Percentiles rank a stretch among this genome's conserved stretches.
Evolutionary conservation across 2,329 filamentous ascomycete genomes (phyloP).

Genomic region (Fusarium sp.): DNA sequence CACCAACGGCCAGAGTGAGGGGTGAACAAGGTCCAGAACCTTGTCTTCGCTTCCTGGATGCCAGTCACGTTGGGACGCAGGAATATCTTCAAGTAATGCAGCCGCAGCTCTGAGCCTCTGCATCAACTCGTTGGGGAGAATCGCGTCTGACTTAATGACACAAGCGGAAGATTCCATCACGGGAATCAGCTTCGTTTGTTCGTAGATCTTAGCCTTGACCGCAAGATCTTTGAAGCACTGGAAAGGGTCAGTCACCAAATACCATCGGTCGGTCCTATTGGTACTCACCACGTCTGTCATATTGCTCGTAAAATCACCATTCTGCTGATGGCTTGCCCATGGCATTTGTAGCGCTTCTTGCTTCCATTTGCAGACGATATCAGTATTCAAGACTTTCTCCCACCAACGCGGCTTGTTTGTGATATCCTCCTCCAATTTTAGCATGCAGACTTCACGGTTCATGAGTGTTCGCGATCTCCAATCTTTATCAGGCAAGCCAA

Average conservation of each 20-base stretch:
- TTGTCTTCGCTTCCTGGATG: conserved; percentile 3
- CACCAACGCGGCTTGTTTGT: conserved; percentile 52
- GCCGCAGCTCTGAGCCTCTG: background rate
- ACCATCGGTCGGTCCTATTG: background rate
- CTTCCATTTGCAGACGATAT: background rate
- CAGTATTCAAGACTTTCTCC: conserved; percentile 38
- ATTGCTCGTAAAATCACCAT: background rate
- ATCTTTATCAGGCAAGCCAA: background rate
- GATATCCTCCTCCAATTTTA: conserved; percentile 46
- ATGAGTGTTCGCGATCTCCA: background rate
- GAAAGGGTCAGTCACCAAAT: background rate
- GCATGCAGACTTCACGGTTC: conserved; percentile 49
- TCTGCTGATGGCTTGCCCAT: background rate
- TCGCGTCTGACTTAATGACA: background rate
- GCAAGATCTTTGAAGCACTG: background rate
- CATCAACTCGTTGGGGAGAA: background rate
- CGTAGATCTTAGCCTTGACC: background rate
- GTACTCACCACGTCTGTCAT: background rate
- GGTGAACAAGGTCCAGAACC: conserved; percentile 21
- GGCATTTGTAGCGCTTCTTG: background rate
- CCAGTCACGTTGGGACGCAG: background rate
- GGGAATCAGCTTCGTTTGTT: background rate
- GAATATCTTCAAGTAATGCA: background rate
- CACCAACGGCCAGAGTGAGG: conserved; percentile 33
- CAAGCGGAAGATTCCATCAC: background rate